Base-by-base conservation (phyloP, 768 basidiomycete genomes). In the Lepiota brunneoincarnata region DNA sequence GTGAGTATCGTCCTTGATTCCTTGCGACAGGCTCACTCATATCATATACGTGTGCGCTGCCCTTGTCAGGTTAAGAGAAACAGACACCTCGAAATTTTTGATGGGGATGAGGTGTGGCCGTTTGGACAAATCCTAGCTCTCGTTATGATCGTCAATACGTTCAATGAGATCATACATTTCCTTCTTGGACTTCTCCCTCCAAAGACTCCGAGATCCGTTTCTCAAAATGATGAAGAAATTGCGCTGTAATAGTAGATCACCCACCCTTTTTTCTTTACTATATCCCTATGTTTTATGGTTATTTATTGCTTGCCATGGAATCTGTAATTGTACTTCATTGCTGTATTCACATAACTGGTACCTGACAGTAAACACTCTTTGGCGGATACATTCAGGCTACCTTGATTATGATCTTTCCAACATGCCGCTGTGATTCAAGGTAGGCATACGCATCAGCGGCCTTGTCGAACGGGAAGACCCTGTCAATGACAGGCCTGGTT, bases 371-470 rank as follows among this genome's bases (percentile, higher is more conserved):
- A 31, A 31, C 31, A 31, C 31, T 10, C 11, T 31, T 31, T 10
- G 7, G 31, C 7, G 3, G 14, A 11, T 41, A 44, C 6, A 7
- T 17, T 49, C 40, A 53, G 6, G 58, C 43, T 10, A 82, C 74
- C 63, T 72, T 73, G 55, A 83, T 77, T 7, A 80, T 78, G 2
- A 83, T 76, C 67, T 86, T 84, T 18, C 83, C 84, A 20, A 84
- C 77, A 61, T 84, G 81, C 48, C 72, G 70, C 51, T 81, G 80
- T 1, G 72, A 75, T 54, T 73, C 69, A 51, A 82, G 69, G 59
- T 83, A 75, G 42, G 67, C 64, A 62, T 77, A 83, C 0, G 84
- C 84, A 45, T 76, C 70, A 26, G 70, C 64, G 6, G 76, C 68
- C 24, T 84, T 62, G 39, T 79, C 76, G 59, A 83, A 86, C 18